Base-by-base conservation (phyloP, 768 basidiomycete species). In the Hortiboletus campestris region DNA sequence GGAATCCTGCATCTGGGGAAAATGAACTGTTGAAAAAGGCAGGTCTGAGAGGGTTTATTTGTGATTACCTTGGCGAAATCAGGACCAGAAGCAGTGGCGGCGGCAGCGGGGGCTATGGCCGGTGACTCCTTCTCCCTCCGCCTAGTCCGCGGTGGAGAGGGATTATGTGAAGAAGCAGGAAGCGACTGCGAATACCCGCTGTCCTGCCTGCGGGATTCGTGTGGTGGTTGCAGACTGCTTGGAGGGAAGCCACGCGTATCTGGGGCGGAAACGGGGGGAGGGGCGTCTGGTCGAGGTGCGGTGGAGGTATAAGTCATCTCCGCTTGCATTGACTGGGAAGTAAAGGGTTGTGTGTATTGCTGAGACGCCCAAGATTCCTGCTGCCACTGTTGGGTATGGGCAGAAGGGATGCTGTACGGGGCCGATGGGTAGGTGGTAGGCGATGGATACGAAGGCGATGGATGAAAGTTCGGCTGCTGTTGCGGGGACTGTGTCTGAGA, bases 51-150 rank as follows among this genome's bases (percentile, higher is more conserved):
- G 35, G 7, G 22, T 49, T 25, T 12, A 12, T 32, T 43, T 42
- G 35, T 40, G 50, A 62, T 60, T 61, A 75, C 79, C 74, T 79
- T 80, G 39, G 58, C 49, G 59, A 78, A 80, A 61, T 80, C 78
- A 17, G 79, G 62, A 11, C 68, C 62, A 44, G 71, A 60, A 53
- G 64, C 60, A 17, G 67, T 48, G 46, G 66, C 51, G 25, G 64
- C 57, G 25, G 64, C 57, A 64, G 63, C 57, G 59, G 67, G 46
- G 46, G 59, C 57, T 55, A 67, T 53, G 56, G 65, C 58, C 40
- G 71, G 61, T 6, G 67, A 66, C 55, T 74, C 73, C 53, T 76
- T 73, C 53, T 73, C 75, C 44, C 63, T 71, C 55, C 69, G 70
- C 55, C 71, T 76, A 22, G 67, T 68, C 65, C 72, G 75, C 60